Base-by-base conservation (phyloP, 805 yeast genomes). In the Suhomyces faveliae region DNA sequence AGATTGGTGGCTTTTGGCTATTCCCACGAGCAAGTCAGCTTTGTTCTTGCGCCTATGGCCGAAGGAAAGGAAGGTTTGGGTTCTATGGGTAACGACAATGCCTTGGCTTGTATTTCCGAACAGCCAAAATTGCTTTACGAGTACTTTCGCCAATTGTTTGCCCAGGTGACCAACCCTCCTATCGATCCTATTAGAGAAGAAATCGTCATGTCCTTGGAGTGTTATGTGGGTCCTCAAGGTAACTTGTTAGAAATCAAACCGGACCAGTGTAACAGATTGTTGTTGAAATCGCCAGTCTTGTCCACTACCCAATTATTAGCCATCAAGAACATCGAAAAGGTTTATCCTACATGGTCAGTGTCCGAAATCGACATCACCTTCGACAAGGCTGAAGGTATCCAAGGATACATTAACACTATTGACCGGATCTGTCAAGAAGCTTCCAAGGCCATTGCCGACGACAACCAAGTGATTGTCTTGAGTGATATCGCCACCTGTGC, bases 171-270 rank as follows among this genome's bases (percentile, higher is more conserved):
- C 25, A 92, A 92, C 72, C 99, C 99, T 49, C 98, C 99, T 43
- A 94, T 92, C 64, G 99, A 92, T 67, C 98, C 99, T 45, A 94
- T 92, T 59, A 85, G 98, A 68, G 99, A 92, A 73, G 85, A 85
- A 50, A 88, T 92, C 58, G 98, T 94, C 62, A 92, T 92, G 99
- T 89, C 97, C 10, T 78, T 94, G 57, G 97, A 92, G 68, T 92
- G 99, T 72, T 89, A 87, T 68, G 84, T 92, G 61, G 99, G 99
- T 47, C 98, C 98, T n/a, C 98, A 94, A 69, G 98, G 96, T 49
- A 92, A 92, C 66, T 72, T 92, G 55, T 79, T 92, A 62, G 98
- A 94, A 68, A 89, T 90, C 91, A 84, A 85, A 61, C 84, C 97
- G 8, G 77, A 79, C 48, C 98, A 94, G 74, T 92, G 97, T 77